Evolutionary conservation across 2,329 filamentous ascomycete genomes (phyloP), one percentile per base, ranked within the genome.

Genomic region (Trichocomaceae sp.): DNA sequence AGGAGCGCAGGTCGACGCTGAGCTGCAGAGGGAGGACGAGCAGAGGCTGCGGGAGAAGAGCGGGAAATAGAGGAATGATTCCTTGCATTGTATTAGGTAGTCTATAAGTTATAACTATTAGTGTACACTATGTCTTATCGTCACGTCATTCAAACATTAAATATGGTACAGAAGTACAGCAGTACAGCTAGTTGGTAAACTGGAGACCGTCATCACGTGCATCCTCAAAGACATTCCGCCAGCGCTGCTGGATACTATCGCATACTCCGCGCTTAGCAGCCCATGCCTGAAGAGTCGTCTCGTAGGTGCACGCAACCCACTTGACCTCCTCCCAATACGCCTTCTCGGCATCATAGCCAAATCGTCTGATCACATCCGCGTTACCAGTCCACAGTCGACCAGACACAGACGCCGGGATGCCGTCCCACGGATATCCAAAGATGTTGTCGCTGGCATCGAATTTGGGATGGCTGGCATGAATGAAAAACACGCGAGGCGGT

Each of bases 1-100:
- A 58, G 76, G 76, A 17, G 75, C 76, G 12, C 58, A 75, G 66
- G 70, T 78, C 54, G 76, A 78, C 59, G 71, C 70, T 29, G 70
- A 75, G 49, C 63, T 77, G 17, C 62, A 72, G 60, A 63, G 66
- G 12, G 74, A 76, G 2, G 75, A 77, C 58, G 73, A 74, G 58
- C 66, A 69, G 62, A 67, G 70, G 39, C 54, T 78, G 44, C 64
- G 63, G 23, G 72, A 77, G 64, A 78, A 75, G 65, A 72, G 72
- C 1, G 63, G 68, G 31, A 69, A 69, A 55, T 57, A 52, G 35
- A 31, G 12, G 10, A 12, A 46, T 46, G n/a, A 46, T 26, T 26
- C 20, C 12, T 23, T 31, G 44, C 26, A 47, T 35, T 31, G 29
- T 39, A n/a, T 39, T 39, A 39, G 29, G 46, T 45, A 33, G 26